Base-by-base conservation (phyloP, 768 basidiomycete species). In the Boletus rubropictus region DNA sequence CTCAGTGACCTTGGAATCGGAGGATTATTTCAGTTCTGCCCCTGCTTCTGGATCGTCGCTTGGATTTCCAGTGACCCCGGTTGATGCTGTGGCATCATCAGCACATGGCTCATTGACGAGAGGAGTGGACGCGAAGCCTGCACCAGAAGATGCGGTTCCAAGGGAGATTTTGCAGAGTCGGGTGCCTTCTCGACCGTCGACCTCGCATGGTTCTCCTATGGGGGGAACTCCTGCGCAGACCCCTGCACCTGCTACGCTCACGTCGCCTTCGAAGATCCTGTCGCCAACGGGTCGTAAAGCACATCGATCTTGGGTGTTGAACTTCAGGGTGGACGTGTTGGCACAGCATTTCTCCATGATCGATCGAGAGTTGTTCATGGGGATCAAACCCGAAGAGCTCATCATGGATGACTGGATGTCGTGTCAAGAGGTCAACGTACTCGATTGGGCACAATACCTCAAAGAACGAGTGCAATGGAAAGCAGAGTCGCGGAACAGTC, bases 371-470 rank as follows among this genome's bases (percentile, higher is more conserved):
- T 68, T 94, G 45, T 89, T 92, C 62, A 81, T 87, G 64, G 77
- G 79, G 11, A 76, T 95, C 63, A 85, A 84, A 55, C 92, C 92
- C 59, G 89, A 93, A 58, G 92, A 95, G 58, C 73, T 92, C n/a
- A 81, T 90, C 32, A 73, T 81, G 50, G 77, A 80, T 40, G 81
- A 86, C 32, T 86, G 84, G 84, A 72, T 76, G 63, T 72, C 73
- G 9, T 74, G 77, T 39, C 72, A 78, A 46, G 84, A 74, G 25
- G 75, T 79, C 10, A 77, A 88, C 55, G 77, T 87, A 18, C 72
- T 87, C 15, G 91, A 94, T 62, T 95, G 92, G 93, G 74, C 76
- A 12, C 79, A 80, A 54, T 93, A 84, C 59, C 68, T 93, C 49
- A 86, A 86, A 53, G 86, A 91, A 42, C 71, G 86, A 17, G 80